Base-by-base conservation (phyloP, 164 flowering plant species). In the Buxus sempervirens region DNA sequence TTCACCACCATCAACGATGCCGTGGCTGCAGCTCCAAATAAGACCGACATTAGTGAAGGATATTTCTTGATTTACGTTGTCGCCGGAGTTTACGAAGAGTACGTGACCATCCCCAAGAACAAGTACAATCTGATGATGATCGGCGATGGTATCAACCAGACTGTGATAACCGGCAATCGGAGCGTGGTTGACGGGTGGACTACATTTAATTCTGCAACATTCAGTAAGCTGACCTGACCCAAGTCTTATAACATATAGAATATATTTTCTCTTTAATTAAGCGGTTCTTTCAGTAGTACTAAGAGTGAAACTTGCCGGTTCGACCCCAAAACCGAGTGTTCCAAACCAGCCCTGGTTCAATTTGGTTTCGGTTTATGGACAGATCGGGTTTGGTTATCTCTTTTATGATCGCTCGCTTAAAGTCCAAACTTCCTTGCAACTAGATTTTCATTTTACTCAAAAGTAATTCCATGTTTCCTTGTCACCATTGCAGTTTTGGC, bases 61-160 rank as follows among this genome's bases (percentile, higher is more conserved):
- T 83, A 81, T 58, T 86, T 75, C 63, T 19, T 84, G 73, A 82
- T 86, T 4, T 80, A 72, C 38, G 69, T 84, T 16, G 65, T 54
- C 14, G 79, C 76, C 0, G 86, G 90, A 0, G 78, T 80, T 5
- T 84, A 86, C 25, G 70, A 82, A n/a, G 90, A 86, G 75, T 80
- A 83, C 53, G 87, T 86, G 1, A 42, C 75, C 16, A 67, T 86
- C 7, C 63, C 66, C 0, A 81, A 66, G 74, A 80, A 73, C 54
- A 83, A 80, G 80, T 65, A 51, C 32, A 66, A 83, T 59, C 32
- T 86, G 65, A 74, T 84, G 81, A 76, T 86, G 81, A 58, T 84
- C 28, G 90, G 88, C n/a, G 85, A 78, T 24, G 83, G 85, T 20
- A 72, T 77, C 67, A 71, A 72, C 28, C 54, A 64, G 27, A 77